Conservation (phyloP, 1,139 yeast species). For the Yamadazyma epiphylla region DNA sequence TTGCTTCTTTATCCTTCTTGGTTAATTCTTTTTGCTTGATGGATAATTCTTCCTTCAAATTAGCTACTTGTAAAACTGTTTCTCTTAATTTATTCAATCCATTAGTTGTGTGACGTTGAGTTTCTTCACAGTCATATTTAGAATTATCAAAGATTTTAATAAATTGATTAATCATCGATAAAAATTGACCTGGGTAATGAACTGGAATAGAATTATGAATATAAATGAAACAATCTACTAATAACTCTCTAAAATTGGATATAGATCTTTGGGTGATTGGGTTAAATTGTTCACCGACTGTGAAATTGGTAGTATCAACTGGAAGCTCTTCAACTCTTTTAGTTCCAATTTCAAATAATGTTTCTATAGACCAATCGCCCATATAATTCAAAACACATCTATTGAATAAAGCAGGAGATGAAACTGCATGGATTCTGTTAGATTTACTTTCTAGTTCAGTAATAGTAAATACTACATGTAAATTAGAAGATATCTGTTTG, state of each 20-base stretch:
- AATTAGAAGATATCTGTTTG: conserved; percentile 58
- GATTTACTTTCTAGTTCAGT: conserved; percentile 45
- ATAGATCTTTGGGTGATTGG: conserved; percentile 9
- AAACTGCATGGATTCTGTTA: conserved; percentile 39
- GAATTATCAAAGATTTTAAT: conserved; percentile 33
- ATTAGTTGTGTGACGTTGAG: conserved; percentile 65
- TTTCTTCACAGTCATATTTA: conserved; percentile 53
- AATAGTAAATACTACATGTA: conserved; percentile 82
- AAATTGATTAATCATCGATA: conserved; percentile 52
- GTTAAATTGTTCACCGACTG: conserved; percentile 22
- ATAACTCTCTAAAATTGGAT: conserved; percentile 38
- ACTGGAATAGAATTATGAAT: conserved; percentile 31
- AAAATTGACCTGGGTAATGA: conserved; percentile 40
- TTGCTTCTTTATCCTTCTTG: conserved; percentile 65
- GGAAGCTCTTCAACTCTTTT: conserved; percentile 45
- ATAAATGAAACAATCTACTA: conserved; percentile 44
- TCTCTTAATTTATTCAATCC: conserved; percentile 79
- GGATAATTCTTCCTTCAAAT: conserved; percentile 52
- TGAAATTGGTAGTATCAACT: conserved; percentile 44
- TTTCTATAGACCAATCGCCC: conserved; percentile 70
- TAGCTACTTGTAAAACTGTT: conserved; percentile 70
- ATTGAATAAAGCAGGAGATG: conserved; percentile 90
- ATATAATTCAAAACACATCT: conserved; percentile 89
- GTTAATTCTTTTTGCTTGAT: conserved; percentile 48
- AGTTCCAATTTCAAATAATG: conserved; percentile 50